Conservation (phyloP, 164 flowering plant species). For the Tetrastigma voinierianum region DNA sequence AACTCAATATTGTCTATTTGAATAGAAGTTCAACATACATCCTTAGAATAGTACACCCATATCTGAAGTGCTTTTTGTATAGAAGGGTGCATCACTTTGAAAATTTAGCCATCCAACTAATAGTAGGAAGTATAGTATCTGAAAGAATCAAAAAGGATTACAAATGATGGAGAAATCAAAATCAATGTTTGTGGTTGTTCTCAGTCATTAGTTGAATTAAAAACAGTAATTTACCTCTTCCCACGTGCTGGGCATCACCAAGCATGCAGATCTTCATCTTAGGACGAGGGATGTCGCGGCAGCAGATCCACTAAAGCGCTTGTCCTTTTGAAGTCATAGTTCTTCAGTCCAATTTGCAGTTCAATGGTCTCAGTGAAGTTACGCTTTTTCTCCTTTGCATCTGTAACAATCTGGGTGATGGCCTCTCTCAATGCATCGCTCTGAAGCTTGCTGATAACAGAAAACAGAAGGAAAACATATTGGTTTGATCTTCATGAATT, state of each 20-base stretch:
- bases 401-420: slow-evolving; percentile 13
- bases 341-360: slow-evolving; percentile 40
- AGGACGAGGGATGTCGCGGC: slow-evolving; percentile 33
- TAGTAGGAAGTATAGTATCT: too few species aligned
- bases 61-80: too few species aligned
- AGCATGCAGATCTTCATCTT: slow-evolving; percentile 39
- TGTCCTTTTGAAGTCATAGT: slow-evolving; percentile 42
- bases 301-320: slow-evolving; percentile 40
- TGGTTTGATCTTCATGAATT: too few species aligned
- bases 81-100: too few species aligned
- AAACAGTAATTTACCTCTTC: slow-evolving; percentile 24
- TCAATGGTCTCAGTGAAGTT: slow-evolving; percentile 40
- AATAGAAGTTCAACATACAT: too few species aligned
- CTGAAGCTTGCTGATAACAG: slow-evolving; percentile 22
- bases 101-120: too few species aligned
- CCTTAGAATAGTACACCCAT: too few species aligned
- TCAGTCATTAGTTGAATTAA: too few species aligned
- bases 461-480: background rate
- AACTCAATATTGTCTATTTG: too few species aligned
- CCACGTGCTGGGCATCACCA: slow-evolving; percentile 40
- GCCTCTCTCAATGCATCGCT: slow-evolving; percentile 32
- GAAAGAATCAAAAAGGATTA: too few species aligned
- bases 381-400: slow-evolving; percentile 29
- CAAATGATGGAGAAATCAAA: too few species aligned
- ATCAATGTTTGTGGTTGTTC: too few species aligned